phyloP scores from a whole-genome alignment of 2,329 filamentous ascomycete species.

The Cytospora mali region DNA sequence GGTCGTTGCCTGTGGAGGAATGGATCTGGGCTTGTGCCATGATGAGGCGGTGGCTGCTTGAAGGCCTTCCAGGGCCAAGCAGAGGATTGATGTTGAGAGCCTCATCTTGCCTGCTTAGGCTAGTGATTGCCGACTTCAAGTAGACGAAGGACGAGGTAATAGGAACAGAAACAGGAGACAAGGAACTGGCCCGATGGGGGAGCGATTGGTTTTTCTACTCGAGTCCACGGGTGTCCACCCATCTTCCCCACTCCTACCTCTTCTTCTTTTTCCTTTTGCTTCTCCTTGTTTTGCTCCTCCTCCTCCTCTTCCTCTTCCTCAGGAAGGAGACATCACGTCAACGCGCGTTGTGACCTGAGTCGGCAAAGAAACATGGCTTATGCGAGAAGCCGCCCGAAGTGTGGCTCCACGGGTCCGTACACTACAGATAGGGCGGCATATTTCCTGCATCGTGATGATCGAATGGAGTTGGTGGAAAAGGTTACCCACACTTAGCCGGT shows the following conservation, averaged over 20 bases:
- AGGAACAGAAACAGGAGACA: not conserved
- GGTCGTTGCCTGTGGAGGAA: not conserved
- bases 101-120: conserved; percentile 12
- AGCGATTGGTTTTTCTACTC: not conserved
- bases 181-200: not conserved
- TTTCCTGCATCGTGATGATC: not conserved
- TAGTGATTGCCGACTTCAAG: not conserved
- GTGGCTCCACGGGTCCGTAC: too few relatives aligned
- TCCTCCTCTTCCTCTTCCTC: not conserved
- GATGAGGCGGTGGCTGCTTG: not conserved
- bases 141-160: not conserved
- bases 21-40: not conserved
- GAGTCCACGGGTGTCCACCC: too few relatives aligned
- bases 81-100: not conserved
- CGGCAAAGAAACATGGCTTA: not conserved
- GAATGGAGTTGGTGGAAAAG: not conserved
- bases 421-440: not conserved
- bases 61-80: not conserved
- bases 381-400: conserved; percentile 3
- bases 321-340: not conserved
- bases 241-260: too few relatives aligned
- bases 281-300: too few relatives aligned
- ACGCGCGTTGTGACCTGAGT: not conserved
- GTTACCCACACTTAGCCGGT: not conserved
- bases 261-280: too few relatives aligned